Conservation (phyloP, 2,329 filamentous ascomycete species). For the Alternaria dauci region DNA sequence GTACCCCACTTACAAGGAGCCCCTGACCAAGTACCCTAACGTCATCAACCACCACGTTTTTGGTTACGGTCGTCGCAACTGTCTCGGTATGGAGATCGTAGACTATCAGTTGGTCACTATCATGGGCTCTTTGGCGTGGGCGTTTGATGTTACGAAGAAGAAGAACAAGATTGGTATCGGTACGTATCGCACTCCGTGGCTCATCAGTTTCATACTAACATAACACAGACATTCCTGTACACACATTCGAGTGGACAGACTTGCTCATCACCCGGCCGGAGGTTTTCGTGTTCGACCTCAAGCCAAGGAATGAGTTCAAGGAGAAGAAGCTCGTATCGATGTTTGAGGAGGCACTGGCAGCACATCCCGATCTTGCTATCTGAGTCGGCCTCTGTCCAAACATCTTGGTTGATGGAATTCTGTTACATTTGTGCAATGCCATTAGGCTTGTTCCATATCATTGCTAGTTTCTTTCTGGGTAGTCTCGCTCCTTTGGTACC, state of each 20-base stretch:
- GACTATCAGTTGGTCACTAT: slow-evolving; percentile 21
- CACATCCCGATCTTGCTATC: background rate
- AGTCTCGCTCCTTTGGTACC: background rate
- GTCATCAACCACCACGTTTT: slow-evolving; percentile 21
- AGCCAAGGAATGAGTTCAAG: slow-evolving; percentile 4
- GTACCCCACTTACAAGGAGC: slow-evolving; percentile 24
- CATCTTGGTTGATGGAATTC: fast-evolving
- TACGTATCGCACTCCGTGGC: background rate
- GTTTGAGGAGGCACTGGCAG: slow-evolving; percentile 6
- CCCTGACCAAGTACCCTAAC: slow-evolving; percentile 19
- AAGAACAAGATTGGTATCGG: slow-evolving; percentile 6
- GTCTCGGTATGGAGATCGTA: slow-evolving; percentile 22
- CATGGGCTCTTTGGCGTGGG: slow-evolving; percentile 24
- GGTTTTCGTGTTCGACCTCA: slow-evolving; percentile 8
- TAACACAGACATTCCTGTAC: background rate
- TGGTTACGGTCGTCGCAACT: slow-evolving; percentile 23
- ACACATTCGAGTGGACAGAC: slow-evolving; percentile 7
- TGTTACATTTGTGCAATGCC: fast-evolving
- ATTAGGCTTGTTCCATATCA: no score
- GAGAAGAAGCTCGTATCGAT: slow-evolving; percentile 6
- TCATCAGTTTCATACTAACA: background rate
- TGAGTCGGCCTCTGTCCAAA: background rate
- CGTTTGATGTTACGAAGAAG: slow-evolving; percentile 15
- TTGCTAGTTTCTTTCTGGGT: background rate
- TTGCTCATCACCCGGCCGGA: slow-evolving; percentile 7